Conservation (phyloP, 768 basidiomycete species). For the Mycena maculata region DNA sequence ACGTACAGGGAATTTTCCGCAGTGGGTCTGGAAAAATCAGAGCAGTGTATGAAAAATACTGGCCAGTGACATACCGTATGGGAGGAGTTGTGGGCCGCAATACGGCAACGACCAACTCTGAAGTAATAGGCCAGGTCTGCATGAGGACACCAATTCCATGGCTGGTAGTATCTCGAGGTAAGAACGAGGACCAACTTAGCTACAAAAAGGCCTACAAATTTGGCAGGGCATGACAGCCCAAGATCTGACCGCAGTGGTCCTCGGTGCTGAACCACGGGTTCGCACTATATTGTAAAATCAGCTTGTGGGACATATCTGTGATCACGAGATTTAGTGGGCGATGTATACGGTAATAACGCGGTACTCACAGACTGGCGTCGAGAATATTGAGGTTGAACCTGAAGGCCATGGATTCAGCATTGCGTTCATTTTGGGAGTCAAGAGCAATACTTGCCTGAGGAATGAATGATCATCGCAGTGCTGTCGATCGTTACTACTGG, state of each 20-base stretch:
- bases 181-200: not conserved
- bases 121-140: constrained; percentile 8
- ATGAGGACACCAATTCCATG: constrained; percentile 17
- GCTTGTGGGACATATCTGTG: constrained; percentile 18
- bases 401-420: not conserved
- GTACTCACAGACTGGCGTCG: constrained; percentile 23
- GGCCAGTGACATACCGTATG: not conserved
- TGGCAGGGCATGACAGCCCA: not conserved
- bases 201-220: constrained; percentile 1
- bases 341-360: too few species aligned
- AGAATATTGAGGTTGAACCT: constrained; percentile 28
- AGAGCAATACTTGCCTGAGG: not conserved
- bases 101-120: constrained; percentile 6
- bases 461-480: constrained; percentile 6
- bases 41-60: not conserved
- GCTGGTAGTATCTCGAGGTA: not conserved
- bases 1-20: constrained; percentile 20
- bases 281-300: constrained; percentile 8
- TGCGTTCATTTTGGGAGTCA: not conserved
- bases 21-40: not conserved
- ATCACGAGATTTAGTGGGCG: too few species aligned
- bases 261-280: constrained; percentile 1
- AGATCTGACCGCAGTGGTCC: constrained; percentile 17
- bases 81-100: constrained; percentile 5
- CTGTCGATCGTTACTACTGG: not conserved